These are phyloP conservation scores for Exophiala bonariae DNA, from an alignment of 2,329 filamentous ascomycete genomes.

Conservation along the genomic window DNA sequence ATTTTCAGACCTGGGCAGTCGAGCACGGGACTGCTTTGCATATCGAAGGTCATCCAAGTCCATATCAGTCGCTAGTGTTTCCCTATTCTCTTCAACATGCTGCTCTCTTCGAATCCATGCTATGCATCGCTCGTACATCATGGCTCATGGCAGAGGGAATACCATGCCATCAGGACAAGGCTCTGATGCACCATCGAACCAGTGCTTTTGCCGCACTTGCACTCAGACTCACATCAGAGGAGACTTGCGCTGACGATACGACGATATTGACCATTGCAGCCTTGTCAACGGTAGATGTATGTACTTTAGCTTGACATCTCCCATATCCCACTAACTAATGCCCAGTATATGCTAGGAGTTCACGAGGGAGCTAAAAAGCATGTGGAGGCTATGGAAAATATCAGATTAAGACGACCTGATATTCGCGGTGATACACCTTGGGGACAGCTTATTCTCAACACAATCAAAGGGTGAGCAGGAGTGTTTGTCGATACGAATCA, in stretches of 20 bases:
- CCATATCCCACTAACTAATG: background rate
- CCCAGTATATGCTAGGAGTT: constrained; percentile 18
- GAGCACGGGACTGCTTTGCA: constrained; percentile 18
- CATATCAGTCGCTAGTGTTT: constrained; percentile 17
- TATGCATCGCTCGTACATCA: constrained; percentile 15
- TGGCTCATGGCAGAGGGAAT: constrained; percentile 17
- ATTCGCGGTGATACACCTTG: constrained; percentile 16
- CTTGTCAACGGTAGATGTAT: constrained; percentile 20
- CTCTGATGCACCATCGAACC: constrained; percentile 11
- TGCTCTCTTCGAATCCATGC: constrained; percentile 15
- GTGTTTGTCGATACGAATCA: background rate
- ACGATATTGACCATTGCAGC: constrained; percentile 21
- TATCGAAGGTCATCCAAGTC: constrained; percentile 21
- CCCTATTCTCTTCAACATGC: constrained; percentile 17
- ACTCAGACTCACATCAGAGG: constrained; percentile 10
- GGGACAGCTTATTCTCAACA: constrained; percentile 12
- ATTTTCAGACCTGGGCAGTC: constrained; percentile 17
- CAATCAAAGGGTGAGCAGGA: constrained; percentile 13
- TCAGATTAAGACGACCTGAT: constrained; percentile 13
- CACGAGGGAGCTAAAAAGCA: constrained; percentile 19
- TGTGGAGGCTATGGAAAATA: constrained; percentile 17
- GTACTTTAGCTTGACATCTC: background rate
- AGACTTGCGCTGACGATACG: constrained; percentile 17
- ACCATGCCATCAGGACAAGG: constrained; percentile 15
- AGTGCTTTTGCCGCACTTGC: constrained; percentile 14